A percentile compares a stretch with the other conserved stretches of the same genome.
Conservation (phyloP, 495 filamentous ascomycete genomes). For the Neurospora sp. region DNA sequence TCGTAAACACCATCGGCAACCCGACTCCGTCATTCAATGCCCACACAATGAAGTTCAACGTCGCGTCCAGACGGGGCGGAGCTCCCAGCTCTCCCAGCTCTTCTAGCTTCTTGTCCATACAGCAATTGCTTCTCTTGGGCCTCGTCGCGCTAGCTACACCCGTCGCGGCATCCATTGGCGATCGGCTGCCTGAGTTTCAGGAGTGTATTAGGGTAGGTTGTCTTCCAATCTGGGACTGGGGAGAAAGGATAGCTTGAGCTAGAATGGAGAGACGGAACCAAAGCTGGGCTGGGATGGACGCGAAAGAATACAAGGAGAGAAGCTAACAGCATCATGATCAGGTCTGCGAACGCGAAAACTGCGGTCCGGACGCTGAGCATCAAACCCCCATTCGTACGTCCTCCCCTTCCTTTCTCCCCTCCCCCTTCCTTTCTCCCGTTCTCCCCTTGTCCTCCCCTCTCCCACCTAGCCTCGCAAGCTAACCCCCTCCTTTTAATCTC, state of each 20-base stretch:
- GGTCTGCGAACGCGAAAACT: conserved; percentile 79
- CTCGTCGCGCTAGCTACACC: conserved; percentile 36
- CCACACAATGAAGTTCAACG: not conserved
- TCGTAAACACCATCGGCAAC: not conserved
- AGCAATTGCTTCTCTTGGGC: conserved; percentile 23
- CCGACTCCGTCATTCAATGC: not conserved
- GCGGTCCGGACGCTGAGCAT: conserved; percentile 35
- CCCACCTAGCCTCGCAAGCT: no score
- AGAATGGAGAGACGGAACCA: not conserved
- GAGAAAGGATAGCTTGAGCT: not conserved
- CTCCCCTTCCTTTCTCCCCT: conserved; percentile 1
- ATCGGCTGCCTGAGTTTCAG: conserved; percentile 79
- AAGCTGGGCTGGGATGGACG: not conserved
- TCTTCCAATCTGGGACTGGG: not conserved
- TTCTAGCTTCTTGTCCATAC: not conserved
- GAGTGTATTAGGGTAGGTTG: conserved; percentile 70
- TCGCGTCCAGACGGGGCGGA: not conserved
- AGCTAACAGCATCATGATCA: conserved; percentile 21
- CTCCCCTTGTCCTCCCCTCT: no score
- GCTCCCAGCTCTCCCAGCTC: not conserved
- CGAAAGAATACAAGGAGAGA: no score
- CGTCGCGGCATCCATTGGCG: conserved; percentile 66
- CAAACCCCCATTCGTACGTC: conserved; percentile 44
- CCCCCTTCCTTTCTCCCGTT: no score
- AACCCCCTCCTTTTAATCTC: no score